phyloP scores from a whole-genome alignment of 2,329 filamentous ascomycete species.

The Grosmannia huntii region DNA sequence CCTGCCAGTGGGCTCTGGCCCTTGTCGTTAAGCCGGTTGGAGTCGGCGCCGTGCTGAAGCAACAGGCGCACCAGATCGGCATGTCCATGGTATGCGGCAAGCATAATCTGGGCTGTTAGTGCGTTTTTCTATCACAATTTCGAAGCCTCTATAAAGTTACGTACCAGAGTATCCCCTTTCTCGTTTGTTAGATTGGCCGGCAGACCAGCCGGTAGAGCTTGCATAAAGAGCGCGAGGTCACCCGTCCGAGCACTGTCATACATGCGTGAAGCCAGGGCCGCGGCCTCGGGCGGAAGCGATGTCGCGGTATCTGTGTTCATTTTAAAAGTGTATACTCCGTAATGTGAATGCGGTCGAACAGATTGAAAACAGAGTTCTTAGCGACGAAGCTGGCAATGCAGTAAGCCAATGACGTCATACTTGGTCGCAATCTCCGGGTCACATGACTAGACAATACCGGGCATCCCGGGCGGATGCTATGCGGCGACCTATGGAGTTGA shows the following conservation, averaged over 20 bases:
- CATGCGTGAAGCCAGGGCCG: conserved; percentile 52
- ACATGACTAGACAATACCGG: neutral
- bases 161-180: conserved; percentile 57
- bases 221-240: conserved; percentile 41
- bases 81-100: conserved; percentile 58
- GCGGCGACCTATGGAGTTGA: too few species aligned
- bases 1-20: conserved; percentile 59
- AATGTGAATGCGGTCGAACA: neutral
- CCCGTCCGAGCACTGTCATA: conserved; percentile 54
- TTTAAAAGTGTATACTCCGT: neutral
- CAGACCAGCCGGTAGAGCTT: conserved; percentile 52
- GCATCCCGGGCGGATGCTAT: too few species aligned
- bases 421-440: neutral
- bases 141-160: conserved; percentile 8
- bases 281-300: conserved; percentile 47
- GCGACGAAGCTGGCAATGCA: neutral
- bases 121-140: neutral
- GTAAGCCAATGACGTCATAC: neutral
- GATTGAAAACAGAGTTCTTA: neutral
- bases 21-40: conserved; percentile 54
- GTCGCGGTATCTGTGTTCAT: neutral
- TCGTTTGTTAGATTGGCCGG: conserved; percentile 60
- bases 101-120: conserved; percentile 44
- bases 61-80: conserved; percentile 46
- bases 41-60: conserved; percentile 49